Percentiles rank a stretch among this genome's conserved stretches.
phyloP scores from a whole-genome alignment of 129 eudicot species.

The Escallonia rubra region DNA sequence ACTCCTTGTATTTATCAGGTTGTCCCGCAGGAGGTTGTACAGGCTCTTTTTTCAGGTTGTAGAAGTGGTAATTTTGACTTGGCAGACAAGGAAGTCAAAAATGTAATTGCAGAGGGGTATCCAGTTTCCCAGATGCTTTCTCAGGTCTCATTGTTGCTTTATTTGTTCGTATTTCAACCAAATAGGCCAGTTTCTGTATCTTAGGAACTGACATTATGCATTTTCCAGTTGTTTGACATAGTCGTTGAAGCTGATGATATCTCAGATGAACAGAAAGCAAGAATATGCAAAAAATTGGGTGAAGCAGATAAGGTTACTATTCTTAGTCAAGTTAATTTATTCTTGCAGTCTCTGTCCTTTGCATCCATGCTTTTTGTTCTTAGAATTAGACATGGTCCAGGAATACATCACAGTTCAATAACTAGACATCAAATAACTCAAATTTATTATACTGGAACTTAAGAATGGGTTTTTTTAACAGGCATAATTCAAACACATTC shows the following conservation, averaged over 20 bases:
- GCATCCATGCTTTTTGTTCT: neutral
- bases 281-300: constrained; percentile 75
- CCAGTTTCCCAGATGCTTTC: constrained; percentile 92
- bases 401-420: too few relatives aligned
- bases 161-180: constrained; percentile 8
- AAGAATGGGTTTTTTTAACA: too few relatives aligned
- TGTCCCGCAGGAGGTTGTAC: constrained; percentile 72
- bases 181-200: too few relatives aligned
- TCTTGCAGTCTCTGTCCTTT: neutral
- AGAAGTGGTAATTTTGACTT: constrained; percentile 77
- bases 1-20: constrained; percentile 42
- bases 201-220: neutral
- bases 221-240: constrained; percentile 70
- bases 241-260: constrained; percentile 63
- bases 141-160: constrained; percentile 46
- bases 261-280: constrained; percentile 93
- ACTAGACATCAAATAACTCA: too few relatives aligned
- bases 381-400: neutral
- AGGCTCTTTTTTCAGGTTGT: constrained; percentile 66
- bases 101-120: constrained; percentile 91
- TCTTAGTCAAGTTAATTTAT: constrained; percentile 9
- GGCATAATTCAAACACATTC: too few relatives aligned
- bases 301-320: constrained; percentile 79
- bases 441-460: too few relatives aligned
- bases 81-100: constrained; percentile 75